Evolutionary conservation across 2,329 filamentous ascomycete species (phyloP).

Genomic region (Trichoderma cornu-damae): DNA sequence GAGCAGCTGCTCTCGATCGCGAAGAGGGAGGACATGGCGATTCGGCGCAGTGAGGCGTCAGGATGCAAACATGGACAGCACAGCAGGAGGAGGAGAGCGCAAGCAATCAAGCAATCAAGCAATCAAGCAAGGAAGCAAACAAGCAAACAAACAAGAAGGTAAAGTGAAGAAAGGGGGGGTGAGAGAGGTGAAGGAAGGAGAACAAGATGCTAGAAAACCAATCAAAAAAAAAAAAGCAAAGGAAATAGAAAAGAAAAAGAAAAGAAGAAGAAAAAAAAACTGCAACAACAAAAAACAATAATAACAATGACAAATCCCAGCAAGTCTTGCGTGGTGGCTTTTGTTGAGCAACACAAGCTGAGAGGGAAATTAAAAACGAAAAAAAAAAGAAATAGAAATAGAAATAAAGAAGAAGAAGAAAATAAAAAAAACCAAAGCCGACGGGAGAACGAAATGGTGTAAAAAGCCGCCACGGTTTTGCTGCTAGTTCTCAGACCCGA

Average conservation of each 20-base stretch:
- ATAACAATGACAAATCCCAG: background rate
- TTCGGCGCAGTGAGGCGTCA: background rate
- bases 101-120: background rate
- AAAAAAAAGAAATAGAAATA: background rate
- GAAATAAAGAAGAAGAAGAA: background rate
- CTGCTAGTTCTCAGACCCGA: background rate
- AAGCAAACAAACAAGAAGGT: background rate
- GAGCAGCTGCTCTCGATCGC: slow-evolving; percentile 31
- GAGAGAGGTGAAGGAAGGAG: background rate
- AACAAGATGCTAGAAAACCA: background rate
- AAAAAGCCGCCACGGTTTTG: background rate
- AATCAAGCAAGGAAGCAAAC: background rate
- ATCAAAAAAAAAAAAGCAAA: background rate
- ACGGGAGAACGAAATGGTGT: too few species aligned
- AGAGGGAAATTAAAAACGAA: background rate
- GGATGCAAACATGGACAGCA: background rate
- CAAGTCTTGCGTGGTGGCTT: background rate
- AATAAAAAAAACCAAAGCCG: too few species aligned
- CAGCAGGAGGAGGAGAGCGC: background rate
- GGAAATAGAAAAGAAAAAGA: background rate
- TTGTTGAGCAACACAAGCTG: background rate
- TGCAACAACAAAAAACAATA: background rate
- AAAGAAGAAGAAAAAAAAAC: background rate
- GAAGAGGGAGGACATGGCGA: slow-evolving; percentile 30
- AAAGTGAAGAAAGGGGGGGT: background rate